A percentile compares a stretch with the other conserved stretches of the same genome.
Evolutionary conservation across 257 asterid genomes (phyloP).

Genomic region (Jasminum sambac): DNA sequence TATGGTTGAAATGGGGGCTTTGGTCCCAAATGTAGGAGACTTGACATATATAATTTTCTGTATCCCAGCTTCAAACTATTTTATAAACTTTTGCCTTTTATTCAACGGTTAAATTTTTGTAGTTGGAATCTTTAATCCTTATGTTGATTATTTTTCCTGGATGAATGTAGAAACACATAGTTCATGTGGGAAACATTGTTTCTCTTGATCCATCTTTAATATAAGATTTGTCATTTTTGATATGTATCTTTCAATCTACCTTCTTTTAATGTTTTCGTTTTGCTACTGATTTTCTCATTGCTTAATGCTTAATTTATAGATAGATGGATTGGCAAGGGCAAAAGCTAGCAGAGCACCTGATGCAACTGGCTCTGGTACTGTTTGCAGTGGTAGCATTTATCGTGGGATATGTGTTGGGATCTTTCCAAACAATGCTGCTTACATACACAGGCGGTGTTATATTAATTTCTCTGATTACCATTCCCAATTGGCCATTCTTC

Average conservation of each 20-base stretch:
- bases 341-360: constrained; percentile 67
- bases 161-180: neutral
- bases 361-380: constrained; percentile 62
- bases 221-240: neutral
- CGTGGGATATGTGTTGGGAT: constrained; percentile 57
- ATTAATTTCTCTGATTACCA: constrained; percentile 52
- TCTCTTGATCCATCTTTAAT: neutral
- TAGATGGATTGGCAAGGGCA: constrained; percentile 96
- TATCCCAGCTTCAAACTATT: neutral
- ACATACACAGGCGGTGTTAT: constrained; percentile 63
- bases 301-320: no score
- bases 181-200: neutral
- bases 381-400: constrained; percentile 61
- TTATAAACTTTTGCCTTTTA: neutral
- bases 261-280: neutral
- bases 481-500: constrained; percentile 75
- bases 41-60: neutral
- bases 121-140: neutral
- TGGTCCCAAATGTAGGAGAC: neutral
- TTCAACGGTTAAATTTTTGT: neutral
- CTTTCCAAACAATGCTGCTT: constrained; percentile 63
- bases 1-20: neutral
- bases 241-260: neutral
- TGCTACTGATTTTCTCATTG: constrained; percentile 10
- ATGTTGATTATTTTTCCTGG: neutral